phyloP scores from a whole-genome alignment of 805 yeast genomes.

The Saccharomycopsis microspora region DNA sequence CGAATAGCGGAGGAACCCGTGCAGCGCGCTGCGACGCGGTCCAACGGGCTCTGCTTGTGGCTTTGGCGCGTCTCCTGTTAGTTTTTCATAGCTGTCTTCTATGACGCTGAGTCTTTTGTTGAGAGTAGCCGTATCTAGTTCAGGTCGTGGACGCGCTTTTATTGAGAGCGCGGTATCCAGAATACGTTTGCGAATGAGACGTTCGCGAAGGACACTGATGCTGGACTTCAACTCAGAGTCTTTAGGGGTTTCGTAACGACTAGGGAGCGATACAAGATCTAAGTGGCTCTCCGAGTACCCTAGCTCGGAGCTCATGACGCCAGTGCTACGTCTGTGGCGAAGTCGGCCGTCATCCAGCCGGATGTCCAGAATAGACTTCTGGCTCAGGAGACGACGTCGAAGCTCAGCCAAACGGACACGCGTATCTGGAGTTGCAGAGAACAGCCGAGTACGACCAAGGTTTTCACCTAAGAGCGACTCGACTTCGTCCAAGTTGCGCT shows the following conservation, averaged over 20 bases:
- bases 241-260: slow-evolving; percentile 11
- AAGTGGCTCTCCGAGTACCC: slow-evolving; percentile 4
- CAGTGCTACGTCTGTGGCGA: slow-evolving; percentile 11
- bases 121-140: background rate
- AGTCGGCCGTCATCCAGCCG: slow-evolving; percentile 11
- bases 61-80: slow-evolving; percentile 7
- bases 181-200: slow-evolving; percentile 14
- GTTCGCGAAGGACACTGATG: slow-evolving; percentile 12
- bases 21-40: slow-evolving; percentile 6
- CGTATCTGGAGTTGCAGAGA: slow-evolving; percentile 3
- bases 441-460: background rate
- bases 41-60: background rate
- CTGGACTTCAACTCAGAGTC: slow-evolving; percentile 14
- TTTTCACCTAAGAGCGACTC: slow-evolving; percentile 12
- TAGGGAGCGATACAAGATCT: slow-evolving; percentile 10
- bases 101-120: slow-evolving; percentile 10
- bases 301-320: slow-evolving; percentile 9
- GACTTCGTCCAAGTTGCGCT: slow-evolving; percentile 14
- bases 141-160: slow-evolving; percentile 6
- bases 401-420: slow-evolving; percentile 9
- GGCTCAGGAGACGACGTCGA: slow-evolving; percentile 10
- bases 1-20: slow-evolving; percentile 14
- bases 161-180: slow-evolving; percentile 15
- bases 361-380: slow-evolving; percentile 11
- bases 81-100: slow-evolving; percentile 13